Evolutionary conservation across 805 yeast genomes (phyloP).

Genomic region (Cyberlindnera saturnus): DNA sequence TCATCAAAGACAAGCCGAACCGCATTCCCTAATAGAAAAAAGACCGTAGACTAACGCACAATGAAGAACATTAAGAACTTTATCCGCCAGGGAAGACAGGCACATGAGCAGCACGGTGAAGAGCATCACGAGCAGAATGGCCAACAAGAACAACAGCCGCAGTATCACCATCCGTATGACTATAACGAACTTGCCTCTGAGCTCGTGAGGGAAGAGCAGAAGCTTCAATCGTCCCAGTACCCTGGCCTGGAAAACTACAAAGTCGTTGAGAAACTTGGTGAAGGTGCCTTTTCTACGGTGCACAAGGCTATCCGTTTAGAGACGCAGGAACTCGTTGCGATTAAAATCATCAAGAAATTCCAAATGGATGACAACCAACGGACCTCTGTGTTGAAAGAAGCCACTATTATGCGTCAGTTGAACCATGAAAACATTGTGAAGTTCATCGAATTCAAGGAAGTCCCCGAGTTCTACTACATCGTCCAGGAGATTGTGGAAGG

Average conservation of each 20-base stretch:
- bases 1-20: background rate
- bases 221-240: slow-evolving; percentile 15
- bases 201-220: slow-evolving; percentile 21
- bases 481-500: slow-evolving; percentile 52
- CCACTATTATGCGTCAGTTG: slow-evolving; percentile 39
- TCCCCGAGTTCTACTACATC: slow-evolving; percentile 55
- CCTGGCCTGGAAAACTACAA: slow-evolving; percentile 27
- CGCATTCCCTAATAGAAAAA: background rate
- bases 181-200: slow-evolving; percentile 23
- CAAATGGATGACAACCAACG: slow-evolving; percentile 29
- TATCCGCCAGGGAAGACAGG: slow-evolving; percentile 38
- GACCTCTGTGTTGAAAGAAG: slow-evolving; percentile 36
- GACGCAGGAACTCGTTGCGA: slow-evolving; percentile 49
- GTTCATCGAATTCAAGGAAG: slow-evolving; percentile 51
- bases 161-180: slow-evolving; percentile 7
- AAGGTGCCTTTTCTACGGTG: slow-evolving; percentile 89
- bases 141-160: background rate
- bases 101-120: slow-evolving; percentile 15
- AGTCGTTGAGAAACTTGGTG: slow-evolving; percentile 47
- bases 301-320: slow-evolving; percentile 56
- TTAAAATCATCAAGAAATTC: slow-evolving; percentile 64
- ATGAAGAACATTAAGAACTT: slow-evolving; percentile 35
- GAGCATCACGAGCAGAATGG: background rate
- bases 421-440: slow-evolving; percentile 56
- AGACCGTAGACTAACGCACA: background rate